Conservation (phyloP, 108 stramenopile genomes). For the Discostella stelligeroides region DNA sequence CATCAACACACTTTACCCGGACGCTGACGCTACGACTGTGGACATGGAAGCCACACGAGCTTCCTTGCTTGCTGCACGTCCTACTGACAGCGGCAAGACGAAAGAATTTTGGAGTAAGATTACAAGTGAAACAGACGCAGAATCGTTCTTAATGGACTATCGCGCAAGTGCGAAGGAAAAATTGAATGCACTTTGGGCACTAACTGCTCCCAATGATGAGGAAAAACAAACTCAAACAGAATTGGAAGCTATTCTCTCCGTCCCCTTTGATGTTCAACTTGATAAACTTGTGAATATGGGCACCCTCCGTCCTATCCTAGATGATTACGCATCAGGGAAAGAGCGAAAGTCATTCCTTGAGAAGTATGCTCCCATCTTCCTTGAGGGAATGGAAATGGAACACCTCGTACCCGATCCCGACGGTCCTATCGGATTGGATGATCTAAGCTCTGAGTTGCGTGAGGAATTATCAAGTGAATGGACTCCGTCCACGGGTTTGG, state of each 20-base stretch:
- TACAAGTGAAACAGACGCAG: conserved; percentile 66
- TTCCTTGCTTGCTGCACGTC: conserved; percentile 67
- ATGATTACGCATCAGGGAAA: conserved; percentile 66
- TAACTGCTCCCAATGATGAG: conserved; percentile 20
- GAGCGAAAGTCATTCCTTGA: conserved; percentile 69
- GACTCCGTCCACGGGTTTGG: conserved; percentile 10
- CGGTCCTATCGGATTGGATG: conserved; percentile 68
- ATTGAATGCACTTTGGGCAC: conserved; percentile 27
- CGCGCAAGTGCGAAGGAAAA: conserved; percentile 30
- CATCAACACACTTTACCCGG: conserved; percentile 56
- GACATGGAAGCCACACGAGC: conserved; percentile 77
- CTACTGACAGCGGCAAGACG: conserved; percentile 55
- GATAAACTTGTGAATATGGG: conserved; percentile 72
- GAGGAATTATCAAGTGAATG: conserved; percentile 37
- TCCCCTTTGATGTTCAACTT: conserved; percentile 64
- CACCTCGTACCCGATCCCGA: conserved; percentile 77
- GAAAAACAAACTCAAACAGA: conserved; percentile 24
- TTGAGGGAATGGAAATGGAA: conserved; percentile 79
- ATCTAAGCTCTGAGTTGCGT: conserved; percentile 47
- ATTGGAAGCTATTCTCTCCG: conserved; percentile 56
- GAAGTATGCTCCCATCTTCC: conserved; percentile 67
- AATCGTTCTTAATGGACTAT: conserved; percentile 60
- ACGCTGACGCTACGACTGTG: conserved; percentile 50
- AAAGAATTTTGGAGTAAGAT: conserved; percentile 71
- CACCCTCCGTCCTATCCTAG: conserved; percentile 73